A percentile compares a stretch with the other conserved stretches of the same genome.
Conservation (phyloP, 2,329 filamentous ascomycete species). For the Colletotrichum sidae region DNA sequence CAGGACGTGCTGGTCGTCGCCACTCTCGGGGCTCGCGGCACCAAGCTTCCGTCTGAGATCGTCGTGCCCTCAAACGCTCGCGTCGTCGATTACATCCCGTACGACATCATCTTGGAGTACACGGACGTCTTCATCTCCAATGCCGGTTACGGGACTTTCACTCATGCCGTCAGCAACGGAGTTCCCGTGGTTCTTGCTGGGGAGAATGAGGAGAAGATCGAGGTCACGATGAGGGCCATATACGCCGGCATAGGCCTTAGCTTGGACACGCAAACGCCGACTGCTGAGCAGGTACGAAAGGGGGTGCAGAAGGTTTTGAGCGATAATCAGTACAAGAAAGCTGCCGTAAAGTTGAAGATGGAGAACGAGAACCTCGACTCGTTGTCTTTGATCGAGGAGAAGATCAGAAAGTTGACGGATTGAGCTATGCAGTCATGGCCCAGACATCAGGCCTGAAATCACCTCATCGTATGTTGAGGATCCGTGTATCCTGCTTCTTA, state of each 20-base stretch:
- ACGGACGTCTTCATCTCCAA: constrained; percentile 61
- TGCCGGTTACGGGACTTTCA: constrained; percentile 60
- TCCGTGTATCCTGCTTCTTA: no score
- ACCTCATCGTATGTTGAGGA: no score
- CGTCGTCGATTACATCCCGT: constrained; percentile 60
- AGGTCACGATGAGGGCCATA: constrained; percentile 54
- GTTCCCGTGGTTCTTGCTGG: constrained; percentile 62
- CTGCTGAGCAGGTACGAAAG: constrained; percentile 30
- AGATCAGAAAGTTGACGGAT: constrained; percentile 16
- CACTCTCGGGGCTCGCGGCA: constrained; percentile 44
- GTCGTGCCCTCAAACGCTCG: constrained; percentile 52
- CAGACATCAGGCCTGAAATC: no score
- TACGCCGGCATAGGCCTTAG: constrained; percentile 59
- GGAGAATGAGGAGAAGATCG: constrained; percentile 53
- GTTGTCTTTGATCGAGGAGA: constrained; percentile 12
- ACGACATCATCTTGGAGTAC: constrained; percentile 58
- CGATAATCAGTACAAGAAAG: constrained; percentile 28
- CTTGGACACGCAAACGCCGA: constrained; percentile 50
- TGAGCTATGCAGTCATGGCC: no score
- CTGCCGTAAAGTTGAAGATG: constrained; percentile 22
- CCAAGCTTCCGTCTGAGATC: constrained; percentile 19
- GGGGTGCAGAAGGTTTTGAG: constrained; percentile 15
- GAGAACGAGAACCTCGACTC: constrained; percentile 20
- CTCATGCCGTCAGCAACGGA: constrained; percentile 56
- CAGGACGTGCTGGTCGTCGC: constrained; percentile 51